Conservation (phyloP, 2,329 filamentous ascomycete species). For the Sodiomyces alkalinus region DNA sequence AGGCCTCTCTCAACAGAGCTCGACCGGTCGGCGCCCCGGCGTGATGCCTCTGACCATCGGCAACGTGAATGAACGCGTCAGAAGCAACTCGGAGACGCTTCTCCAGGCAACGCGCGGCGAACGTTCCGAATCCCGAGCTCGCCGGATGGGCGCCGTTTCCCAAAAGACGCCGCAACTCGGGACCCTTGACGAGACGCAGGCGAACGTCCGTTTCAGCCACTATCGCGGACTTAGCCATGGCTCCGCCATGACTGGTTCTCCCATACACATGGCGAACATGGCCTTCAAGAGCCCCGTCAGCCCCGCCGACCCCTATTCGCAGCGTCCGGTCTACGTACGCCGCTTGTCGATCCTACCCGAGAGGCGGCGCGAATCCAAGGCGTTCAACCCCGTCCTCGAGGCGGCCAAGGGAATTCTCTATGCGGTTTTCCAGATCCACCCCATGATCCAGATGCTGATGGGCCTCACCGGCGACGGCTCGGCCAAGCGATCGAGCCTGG, state of each 20-base stretch:
- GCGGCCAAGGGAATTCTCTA: constrained; percentile 52
- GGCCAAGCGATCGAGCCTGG: constrained; percentile 45
- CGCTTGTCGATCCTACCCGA: constrained; percentile 49
- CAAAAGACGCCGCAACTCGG: constrained; percentile 45
- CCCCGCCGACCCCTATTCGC: constrained; percentile 39
- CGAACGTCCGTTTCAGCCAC: constrained; percentile 50
- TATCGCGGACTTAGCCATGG: constrained; percentile 52
- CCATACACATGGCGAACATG: constrained; percentile 17
- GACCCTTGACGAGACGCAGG: constrained; percentile 46
- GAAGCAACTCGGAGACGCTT: constrained; percentile 50
- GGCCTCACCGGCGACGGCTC: constrained; percentile 45
- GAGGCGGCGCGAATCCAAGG: constrained; percentile 44
- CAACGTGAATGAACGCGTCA: constrained; percentile 51
- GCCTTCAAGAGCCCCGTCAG: constrained; percentile 39
- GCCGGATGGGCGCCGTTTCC: constrained; percentile 50
- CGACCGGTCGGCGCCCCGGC: constrained; percentile 49
- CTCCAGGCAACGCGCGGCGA: constrained; percentile 32
- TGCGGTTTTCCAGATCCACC: constrained; percentile 52
- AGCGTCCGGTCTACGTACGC: constrained; percentile 47
- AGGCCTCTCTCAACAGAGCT: constrained; percentile 53
- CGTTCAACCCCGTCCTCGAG: constrained; percentile 46
- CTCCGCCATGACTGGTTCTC: constrained; percentile 47
- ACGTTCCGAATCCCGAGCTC: constrained; percentile 36
- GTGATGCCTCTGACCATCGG: constrained; percentile 57
- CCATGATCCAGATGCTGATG: constrained; percentile 51